Evolutionary conservation across 139 green algal genomes (phyloP), one percentile per base, ranked within the genome.

Genomic region (Volvox reticuliferus): DNA sequence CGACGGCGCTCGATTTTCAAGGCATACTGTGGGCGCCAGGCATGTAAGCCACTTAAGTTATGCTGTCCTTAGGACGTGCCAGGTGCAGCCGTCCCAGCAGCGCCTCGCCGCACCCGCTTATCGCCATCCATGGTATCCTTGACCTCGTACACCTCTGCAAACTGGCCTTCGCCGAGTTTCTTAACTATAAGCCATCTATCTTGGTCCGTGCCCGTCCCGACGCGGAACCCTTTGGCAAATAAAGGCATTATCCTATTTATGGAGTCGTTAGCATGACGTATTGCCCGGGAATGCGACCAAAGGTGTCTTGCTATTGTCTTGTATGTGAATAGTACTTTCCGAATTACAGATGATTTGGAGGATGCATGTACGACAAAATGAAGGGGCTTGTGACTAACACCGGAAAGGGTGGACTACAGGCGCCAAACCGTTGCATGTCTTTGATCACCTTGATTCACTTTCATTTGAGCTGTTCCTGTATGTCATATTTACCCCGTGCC

Each of bases 81-180:
- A 73, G 12, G 21, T 73, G 65, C 65, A 30, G 65, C 44, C 35
- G 6, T 79, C 16, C 16, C 35, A 79, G 22, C 73, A 79, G 28
- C 73, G 16, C 32, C 32, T 81, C 32, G 75, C 75, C 81, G 81
- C 81, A 86, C 79, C 79, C 88, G 83, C 69, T 90, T 91, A 22
- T 93, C 92, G 13, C 9, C 86, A 36, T 91, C 89, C 20, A 50
- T 18, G 12, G 24, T 92, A 62, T 96, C 92, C 33, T 81, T 81
- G 21, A 96, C 95, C n/a, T 96, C 92, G 78, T 96, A 98, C 0
- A 98, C 96, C 75, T 97, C 96, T 19, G 95, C 94, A 91, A 97
- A 98, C 82, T 96, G 94, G 6, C 96, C 96, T 83, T 98, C 95
- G 1, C 96, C 96, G 14, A 98, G 92, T 87, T 96, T 97, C n/a